Conservation (phyloP, 495 filamentous ascomycete species). For the Xylaria palmicola region DNA sequence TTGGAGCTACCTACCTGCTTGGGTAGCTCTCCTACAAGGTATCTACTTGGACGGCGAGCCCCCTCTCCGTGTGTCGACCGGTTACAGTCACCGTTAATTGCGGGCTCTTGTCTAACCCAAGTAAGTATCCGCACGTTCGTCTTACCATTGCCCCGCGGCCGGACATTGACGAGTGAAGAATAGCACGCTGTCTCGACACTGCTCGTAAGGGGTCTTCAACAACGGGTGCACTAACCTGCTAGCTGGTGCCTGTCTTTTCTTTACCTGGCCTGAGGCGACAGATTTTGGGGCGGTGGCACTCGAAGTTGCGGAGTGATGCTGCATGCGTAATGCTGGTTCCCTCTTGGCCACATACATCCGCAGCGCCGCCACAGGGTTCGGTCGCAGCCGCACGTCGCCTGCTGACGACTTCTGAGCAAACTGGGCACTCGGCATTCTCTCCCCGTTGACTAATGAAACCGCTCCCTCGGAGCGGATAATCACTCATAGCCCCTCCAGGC, state of each 20-base stretch:
- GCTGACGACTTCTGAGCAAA: slow-evolving; percentile 1
- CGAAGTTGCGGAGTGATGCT: neutral
- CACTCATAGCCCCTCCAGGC: neutral
- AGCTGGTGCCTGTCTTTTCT: too few species aligned
- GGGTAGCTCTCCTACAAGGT: slow-evolving; percentile 1
- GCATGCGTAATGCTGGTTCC: slow-evolving; percentile 16
- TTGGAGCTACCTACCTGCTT: neutral
- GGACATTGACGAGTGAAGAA: neutral
- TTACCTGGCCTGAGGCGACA: too few species aligned
- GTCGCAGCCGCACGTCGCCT: slow-evolving; percentile 14
- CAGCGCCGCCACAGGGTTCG: slow-evolving; percentile 8
- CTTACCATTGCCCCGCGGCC: neutral
- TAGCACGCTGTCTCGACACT: neutral
- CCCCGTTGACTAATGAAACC: slow-evolving; percentile 14
- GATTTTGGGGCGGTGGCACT: neutral
- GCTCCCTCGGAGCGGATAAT: slow-evolving; percentile 6
- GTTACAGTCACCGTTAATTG: neutral
- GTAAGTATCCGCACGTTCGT: neutral
- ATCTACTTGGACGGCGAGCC: neutral
- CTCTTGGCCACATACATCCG: slow-evolving; percentile 8
- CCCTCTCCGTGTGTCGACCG: neutral
- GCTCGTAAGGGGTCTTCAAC: neutral
- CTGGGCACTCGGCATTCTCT: slow-evolving; percentile 7
- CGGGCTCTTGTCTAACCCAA: neutral
- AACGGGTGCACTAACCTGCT: neutral